Base-by-base conservation (phyloP, 306 rosid species). In the Senna tora region DNA sequence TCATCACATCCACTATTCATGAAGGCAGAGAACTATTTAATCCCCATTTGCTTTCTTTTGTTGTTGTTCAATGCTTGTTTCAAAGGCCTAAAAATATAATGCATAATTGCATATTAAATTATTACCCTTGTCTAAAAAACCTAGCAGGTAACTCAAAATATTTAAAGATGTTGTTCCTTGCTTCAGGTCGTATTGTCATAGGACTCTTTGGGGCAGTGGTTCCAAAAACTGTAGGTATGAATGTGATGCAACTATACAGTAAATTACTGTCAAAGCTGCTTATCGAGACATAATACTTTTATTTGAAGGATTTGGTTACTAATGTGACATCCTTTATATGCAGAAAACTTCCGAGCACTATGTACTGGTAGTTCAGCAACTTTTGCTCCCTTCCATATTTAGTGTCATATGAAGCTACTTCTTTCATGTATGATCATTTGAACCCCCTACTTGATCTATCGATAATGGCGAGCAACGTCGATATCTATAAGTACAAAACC, bases 281-380 rank as follows among this genome's bases (percentile, higher is more conserved):
- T 25, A 45, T 63, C 41, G 42, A 58, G 67, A 69, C 62, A 69
- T 15, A 64, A 42, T 13, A 41, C 42, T 65, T 75, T 75, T 49
- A 39, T 71, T 43, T 45, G 49, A 66, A 70, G 70, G 73, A 73
- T 68, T 72, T 79, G 36, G 53, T 67, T 75, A 55, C 76, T 61
- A 12, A 15, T 54, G n/a, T 68, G 19, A 34, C 66, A 10, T 83
- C 42, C 74, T 64, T 58, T 34, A 47, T 60, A 50, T 84, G 85
- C 93, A 85, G 69, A 42, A 70, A 88, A 88, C 77, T 88, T 88
- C 58, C 87, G 90, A 80, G 90, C 90, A 1, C 93, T 88, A 64
- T 85, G 90, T 82, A 88, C 93, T 17, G 93, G 93, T 85, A 88
- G 77, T 84, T 84, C 67, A 58, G 79, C 75, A 77, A 79, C 82